Evolutionary conservation across 805 yeast genomes (phyloP), one percentile per base, ranked within the genome.

Genomic region (Cyberlindnera japonica): DNA sequence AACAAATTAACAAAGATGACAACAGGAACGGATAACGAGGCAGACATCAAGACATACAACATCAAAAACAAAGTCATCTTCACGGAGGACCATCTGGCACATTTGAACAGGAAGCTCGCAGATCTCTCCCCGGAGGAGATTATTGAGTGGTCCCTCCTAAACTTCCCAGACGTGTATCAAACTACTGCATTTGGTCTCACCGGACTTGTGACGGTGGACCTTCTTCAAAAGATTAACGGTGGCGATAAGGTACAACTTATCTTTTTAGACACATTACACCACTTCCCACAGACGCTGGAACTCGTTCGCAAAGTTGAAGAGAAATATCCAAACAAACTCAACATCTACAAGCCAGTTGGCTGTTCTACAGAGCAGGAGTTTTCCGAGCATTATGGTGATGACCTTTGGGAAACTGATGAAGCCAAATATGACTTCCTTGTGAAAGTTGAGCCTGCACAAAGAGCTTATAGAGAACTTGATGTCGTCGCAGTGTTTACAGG

Each of bases 101-200:
- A 81, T 55, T 69, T 85, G 62, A 90, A 89, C 63, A 54, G 64
- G n/a, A 67, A 72, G 9, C 69, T 90, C 16, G 65, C 72, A n/a
- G 57, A 65, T 7, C 59, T 49, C 2, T 55, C 77, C 1, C 88
- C 97, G 0, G 76, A 78, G 49, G 86, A 87, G 43, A 79, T 91
- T 42, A 64, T 91, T 20, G 67, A 71, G 54, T 91, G 98, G 97
- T 77, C 96, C 0, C 64, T 83, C 13, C 61, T 75, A n/a, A 87
- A 95, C 0, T 81, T 90, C 55, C 96, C 96, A 3, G 71, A 79
- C 29, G 67, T 91, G 27, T 90, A 61, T 56, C 98, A 91, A 63
- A 89, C 96, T 2, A 88, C 98, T 0, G 98, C 98, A 1, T 89
- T 91, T 64, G 98, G 98, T 0, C 71, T 91, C 34, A 86, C 96